Evolutionary conservation across 371 early-diverging fungal genomes (phyloP).

Genomic region (Saksenaea vasiformis): DNA sequence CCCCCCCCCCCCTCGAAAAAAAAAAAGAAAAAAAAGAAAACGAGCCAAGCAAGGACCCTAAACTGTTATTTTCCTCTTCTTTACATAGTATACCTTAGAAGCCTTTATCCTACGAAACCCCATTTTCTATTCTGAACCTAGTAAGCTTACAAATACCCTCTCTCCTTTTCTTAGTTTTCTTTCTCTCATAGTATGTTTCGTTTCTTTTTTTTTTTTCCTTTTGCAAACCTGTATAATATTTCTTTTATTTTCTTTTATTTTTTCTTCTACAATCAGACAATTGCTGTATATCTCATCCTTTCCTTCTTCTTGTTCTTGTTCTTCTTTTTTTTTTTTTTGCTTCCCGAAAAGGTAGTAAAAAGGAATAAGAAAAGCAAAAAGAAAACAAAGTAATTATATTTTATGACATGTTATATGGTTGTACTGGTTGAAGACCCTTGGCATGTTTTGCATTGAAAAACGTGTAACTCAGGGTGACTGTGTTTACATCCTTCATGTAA

Average conservation of each 20-base stretch:
- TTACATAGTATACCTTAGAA: neutral
- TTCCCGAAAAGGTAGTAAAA: neutral
- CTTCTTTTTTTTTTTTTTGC: neutral
- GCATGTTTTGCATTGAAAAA: constrained; percentile 81
- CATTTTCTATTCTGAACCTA: neutral
- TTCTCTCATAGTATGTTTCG: neutral
- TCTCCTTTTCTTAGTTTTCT: neutral
- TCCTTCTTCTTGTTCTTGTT: constrained; percentile 2
- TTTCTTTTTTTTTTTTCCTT: neutral
- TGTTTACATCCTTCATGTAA: constrained; percentile 90
- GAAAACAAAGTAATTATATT: neutral
- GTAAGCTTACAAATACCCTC: neutral
- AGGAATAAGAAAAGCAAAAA: constrained; percentile 8
- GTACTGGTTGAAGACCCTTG: constrained; percentile 11
- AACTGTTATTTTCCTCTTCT: neutral
- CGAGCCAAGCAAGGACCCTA: neutral
- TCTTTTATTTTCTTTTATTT: constrained; percentile 4
- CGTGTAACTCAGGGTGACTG: constrained; percentile 93
- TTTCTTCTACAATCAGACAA: neutral
- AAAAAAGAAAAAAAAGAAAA: no score
- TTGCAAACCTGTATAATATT: constrained; percentile 1
- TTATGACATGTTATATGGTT: neutral
- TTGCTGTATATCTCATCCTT: neutral
- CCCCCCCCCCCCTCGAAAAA: no score
- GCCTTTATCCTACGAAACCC: neutral